Evolutionary conservation across 768 basidiomycete genomes (phyloP), one percentile per base, ranked within the genome.

Genomic region (Leucosporidium creatinivorum): DNA sequence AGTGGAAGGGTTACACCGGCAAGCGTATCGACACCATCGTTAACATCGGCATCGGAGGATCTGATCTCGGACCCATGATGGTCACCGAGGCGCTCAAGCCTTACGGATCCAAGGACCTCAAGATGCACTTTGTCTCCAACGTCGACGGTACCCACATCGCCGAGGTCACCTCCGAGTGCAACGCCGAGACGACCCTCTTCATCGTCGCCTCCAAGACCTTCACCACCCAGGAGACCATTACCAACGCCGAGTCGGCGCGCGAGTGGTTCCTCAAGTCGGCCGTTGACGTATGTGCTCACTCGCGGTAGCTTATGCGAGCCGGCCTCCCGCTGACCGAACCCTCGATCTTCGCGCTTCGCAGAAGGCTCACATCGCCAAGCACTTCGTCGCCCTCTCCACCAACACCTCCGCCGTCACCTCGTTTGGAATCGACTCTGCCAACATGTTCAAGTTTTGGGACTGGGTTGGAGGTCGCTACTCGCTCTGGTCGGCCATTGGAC

Each of bases 391-490:
- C 4, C 86, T 99, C 66, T 93, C 90, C 75, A 99, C 96, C 65
- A 99, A 99, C 80, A 91, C 91, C 61, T 84, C 87, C 77, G 91
- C 89, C 17, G 96, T 98, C 64, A 89, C 90, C 23, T 85, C 83
- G 4, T 99, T 99, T 76, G 96, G 96, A 51, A 99, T 99, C 76
- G 82, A 87, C 56, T 79, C 86, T 68, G 83, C 84, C 73, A 97
- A 97, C 81, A 99, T 99, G 93, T 99, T 99, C 85, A 87, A 89
- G 77, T 98, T 99, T 85, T 99, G 94, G 94, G 96, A 98, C 80
- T 99, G 96, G 96, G 96, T 99, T 70, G 96, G 96, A 69, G 96
- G 96, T 31, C 86, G 94, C 70, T 99, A 99, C 84, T 92, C 89
- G 74, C 83, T 99, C 72, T 98, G 96, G 94, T 93, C 91, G 69